phyloP scores from a whole-genome alignment of 176 grass and related monocot species.

The Phyllostachys edulis region DNA sequence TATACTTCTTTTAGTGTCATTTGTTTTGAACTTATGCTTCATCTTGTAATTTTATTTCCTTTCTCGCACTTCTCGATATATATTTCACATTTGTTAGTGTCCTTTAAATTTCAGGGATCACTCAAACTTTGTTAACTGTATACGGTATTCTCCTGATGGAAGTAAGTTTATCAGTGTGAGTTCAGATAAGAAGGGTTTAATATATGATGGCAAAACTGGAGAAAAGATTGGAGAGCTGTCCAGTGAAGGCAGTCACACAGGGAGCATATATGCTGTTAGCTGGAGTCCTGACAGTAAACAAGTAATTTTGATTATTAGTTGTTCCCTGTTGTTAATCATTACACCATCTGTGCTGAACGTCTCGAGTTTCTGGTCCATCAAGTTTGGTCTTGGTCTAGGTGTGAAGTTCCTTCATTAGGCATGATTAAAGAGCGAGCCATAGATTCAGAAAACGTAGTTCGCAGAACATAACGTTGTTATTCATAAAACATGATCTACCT shows the following conservation, averaged over 20 bases:
- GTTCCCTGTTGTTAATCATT: slow-evolving; percentile 33
- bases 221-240: slow-evolving; percentile 83
- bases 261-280: slow-evolving; percentile 95
- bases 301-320: slow-evolving; percentile 46
- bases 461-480: background rate
- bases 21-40: background rate
- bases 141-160: slow-evolving; percentile 92
- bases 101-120: slow-evolving; percentile 69
- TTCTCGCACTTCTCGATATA: background rate
- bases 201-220: slow-evolving; percentile 97
- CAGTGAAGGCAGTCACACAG: slow-evolving; percentile 66
- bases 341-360: background rate
- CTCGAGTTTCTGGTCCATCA: background rate
- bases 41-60: slow-evolving; percentile 19
- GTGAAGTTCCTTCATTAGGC: background rate
- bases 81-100: slow-evolving; percentile 14
- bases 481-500: slow-evolving; percentile 19
- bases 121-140: slow-evolving; percentile 94
- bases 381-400: background rate
- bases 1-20: background rate
- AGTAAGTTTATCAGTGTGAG: slow-evolving; percentile 95
- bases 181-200: slow-evolving; percentile 90
- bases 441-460: slow-evolving; percentile 11
- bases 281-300: slow-evolving; percentile 98
- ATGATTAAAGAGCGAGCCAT: background rate